Evolutionary conservation across 345 rosid species (phyloP), one percentile per base, ranked within the genome.

Genomic region (Microcos paniculata): DNA sequence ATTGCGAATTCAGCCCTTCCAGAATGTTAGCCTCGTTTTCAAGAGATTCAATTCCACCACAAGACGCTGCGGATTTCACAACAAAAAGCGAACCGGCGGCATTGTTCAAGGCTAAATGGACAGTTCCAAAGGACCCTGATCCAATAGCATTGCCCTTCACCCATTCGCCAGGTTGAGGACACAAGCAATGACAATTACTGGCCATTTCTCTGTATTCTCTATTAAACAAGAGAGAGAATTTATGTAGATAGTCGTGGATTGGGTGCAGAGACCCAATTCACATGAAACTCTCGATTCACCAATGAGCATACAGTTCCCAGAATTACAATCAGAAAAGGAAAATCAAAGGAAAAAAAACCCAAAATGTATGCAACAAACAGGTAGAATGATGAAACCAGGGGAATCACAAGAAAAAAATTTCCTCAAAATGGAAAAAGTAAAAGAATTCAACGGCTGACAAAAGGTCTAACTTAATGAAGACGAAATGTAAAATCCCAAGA

Each of bases 111-210:
- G 87, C 84, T 62, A 85, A 72, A 63, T 75, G 79, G 51, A 83
- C 87, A 26, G 77, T 69, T 24, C 85, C 86, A 24, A 74, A 79
- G 3, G 86, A 72, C 48, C 87, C 86, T 1, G 80, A 77, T 8
- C 85, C 86, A 53, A 79, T 76, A 15, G 70, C 73, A 73, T 80
- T 82, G 8, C 81, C 81, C 70, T 70, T 82, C 46, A 80, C 64
- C 85, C 87, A 81, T 62, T 67, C 45, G 0, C 77, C 23, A 7
- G 80, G 76, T 19, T 28, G 46, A 30, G 51, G 72, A 49, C 61
- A 72, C 14, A 53, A 69, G 1, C 48, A 35, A 33, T 63, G 52
- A 40, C 8, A 15, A 64, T 28, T 67, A 55, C 57, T 40, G 43
- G 48, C 77, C 85, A 80, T 76, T 30, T 75, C 71, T 55, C 11